A percentile compares a stretch with the other conserved stretches of the same genome.
Conservation (phyloP, 176 grass and related monocot genomes). For the Oryza coarctata region DNA sequence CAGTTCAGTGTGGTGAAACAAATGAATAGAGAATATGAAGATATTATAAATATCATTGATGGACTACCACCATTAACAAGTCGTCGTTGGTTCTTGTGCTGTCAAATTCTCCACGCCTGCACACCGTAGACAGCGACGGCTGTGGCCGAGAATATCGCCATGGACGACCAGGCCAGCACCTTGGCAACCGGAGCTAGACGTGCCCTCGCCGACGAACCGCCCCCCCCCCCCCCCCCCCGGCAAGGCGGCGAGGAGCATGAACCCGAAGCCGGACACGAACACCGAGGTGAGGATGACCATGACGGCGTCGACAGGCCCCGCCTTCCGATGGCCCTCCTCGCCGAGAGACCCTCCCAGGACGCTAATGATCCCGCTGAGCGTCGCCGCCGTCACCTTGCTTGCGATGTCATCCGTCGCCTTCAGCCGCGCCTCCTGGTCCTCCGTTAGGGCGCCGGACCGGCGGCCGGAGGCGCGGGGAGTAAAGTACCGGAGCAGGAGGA, state of each 20-base stretch:
- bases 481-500: neutral
- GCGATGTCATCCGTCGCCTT: constrained; percentile 18
- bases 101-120: neutral
- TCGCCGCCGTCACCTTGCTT: neutral
- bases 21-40: too few species aligned
- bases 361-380: neutral
- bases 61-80: too few species aligned
- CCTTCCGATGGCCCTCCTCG: neutral
- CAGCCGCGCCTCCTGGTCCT: neutral
- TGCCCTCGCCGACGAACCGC: neutral
- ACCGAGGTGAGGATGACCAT: constrained; percentile 6
- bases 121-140: neutral
- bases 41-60: too few species aligned
- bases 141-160: neutral
- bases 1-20: too few species aligned
- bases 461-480: neutral
- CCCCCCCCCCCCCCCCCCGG: neutral
- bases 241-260: neutral
- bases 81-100: too few species aligned
- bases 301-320: neutral
- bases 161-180: neutral
- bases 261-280: constrained; percentile 16
- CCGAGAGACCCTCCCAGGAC: neutral
- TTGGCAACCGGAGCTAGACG: neutral
- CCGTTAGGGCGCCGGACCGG: too few species aligned